phyloP scores from a whole-genome alignment of 1,284 basidiomycete genomes.

The Athelia sp. region DNA sequence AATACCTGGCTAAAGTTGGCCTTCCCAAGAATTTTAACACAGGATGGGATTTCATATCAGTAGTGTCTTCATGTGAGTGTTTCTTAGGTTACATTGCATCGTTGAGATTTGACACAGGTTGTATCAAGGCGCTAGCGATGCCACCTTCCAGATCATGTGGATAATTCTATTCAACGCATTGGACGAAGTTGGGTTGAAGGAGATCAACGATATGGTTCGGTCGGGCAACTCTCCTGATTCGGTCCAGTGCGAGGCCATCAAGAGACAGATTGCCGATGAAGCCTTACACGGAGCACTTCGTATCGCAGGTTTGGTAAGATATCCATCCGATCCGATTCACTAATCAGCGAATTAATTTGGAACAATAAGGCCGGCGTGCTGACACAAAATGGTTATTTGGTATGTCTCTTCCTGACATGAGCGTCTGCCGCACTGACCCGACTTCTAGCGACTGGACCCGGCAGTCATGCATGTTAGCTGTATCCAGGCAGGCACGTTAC shows the following conservation, averaged over 20 bases:
- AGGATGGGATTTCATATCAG: conserved; percentile 88
- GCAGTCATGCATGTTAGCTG: conserved; percentile 84
- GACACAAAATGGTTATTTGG: conserved; percentile 80
- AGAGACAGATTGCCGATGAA: conserved; percentile 71
- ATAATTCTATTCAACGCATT: conserved; percentile 73
- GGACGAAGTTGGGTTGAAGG: conserved; percentile 80
- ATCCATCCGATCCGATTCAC: conserved; percentile 2
- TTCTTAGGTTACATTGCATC: conserved; percentile 7
- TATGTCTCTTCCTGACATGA: conserved; percentile 26
- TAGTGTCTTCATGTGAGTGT: conserved; percentile 62
- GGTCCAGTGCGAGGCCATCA: conserved; percentile 56
- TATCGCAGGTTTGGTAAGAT: conserved; percentile 75
- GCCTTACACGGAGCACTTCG: conserved; percentile 80
- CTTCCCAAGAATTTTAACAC: conserved; percentile 80
- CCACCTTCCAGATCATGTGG: conserved; percentile 90
- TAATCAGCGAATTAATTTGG: too few species aligned
- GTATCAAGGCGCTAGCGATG: conserved; percentile 74
- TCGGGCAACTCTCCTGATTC: conserved; percentile 31
- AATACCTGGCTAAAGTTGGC: conserved; percentile 73
- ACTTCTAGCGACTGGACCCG: conserved; percentile 61
- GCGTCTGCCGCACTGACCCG: conserved; percentile 8
- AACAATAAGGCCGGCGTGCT: conserved; percentile 80
- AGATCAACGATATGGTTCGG: conserved; percentile 48
- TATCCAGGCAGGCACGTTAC: conserved; percentile 76
- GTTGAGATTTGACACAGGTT: conserved; percentile 23